These are phyloP conservation scores for Coniochaeta sp. DNA, from an alignment of 2,329 filamentous ascomycete species.

Conservation along the genomic window DNA sequence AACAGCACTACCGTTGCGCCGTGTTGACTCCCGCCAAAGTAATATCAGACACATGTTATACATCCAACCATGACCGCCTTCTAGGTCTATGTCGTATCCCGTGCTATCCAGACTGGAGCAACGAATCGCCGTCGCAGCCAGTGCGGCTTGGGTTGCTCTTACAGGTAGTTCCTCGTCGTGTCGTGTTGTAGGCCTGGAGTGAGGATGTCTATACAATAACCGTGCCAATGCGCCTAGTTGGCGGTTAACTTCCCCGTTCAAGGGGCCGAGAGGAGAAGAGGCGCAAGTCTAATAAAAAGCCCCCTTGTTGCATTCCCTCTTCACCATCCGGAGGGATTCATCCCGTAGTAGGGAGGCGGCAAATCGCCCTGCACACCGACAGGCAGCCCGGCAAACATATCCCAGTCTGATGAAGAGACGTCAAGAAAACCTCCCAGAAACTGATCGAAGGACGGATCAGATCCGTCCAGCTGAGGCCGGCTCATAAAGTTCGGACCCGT, in stretches of 20 bases:
- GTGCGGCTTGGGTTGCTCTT: not conserved
- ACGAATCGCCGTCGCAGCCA: not conserved
- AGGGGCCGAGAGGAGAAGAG: not conserved
- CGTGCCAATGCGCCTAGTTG: not conserved
- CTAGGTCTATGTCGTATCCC: not conserved
- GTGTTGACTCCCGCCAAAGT: not conserved
- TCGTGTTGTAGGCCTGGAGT: not conserved
- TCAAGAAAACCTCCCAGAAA: conserved; percentile 37
- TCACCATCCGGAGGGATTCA: conserved; percentile 1
- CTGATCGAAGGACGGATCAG: conserved; percentile 28
- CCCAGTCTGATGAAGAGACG: conserved; percentile 34
- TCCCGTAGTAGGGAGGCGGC: conserved; percentile 15
- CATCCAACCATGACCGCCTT: not conserved
- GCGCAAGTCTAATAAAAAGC: not conserved
- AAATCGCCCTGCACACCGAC: conserved; percentile 1
- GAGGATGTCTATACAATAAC: not conserved
- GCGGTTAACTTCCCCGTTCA: not conserved
- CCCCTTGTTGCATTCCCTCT: not conserved
- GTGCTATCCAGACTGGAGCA: not conserved
- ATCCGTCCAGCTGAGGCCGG: conserved; percentile 1
- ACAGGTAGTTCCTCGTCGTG: not conserved
- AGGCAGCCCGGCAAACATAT: conserved; percentile 28
- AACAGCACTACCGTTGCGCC: not conserved
- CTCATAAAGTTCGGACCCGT: not conserved
- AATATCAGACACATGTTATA: not conserved